Evolutionary conservation across 306 rosid species (phyloP), one percentile per base, ranked within the genome.

Genomic region (Castanospermum australe): DNA sequence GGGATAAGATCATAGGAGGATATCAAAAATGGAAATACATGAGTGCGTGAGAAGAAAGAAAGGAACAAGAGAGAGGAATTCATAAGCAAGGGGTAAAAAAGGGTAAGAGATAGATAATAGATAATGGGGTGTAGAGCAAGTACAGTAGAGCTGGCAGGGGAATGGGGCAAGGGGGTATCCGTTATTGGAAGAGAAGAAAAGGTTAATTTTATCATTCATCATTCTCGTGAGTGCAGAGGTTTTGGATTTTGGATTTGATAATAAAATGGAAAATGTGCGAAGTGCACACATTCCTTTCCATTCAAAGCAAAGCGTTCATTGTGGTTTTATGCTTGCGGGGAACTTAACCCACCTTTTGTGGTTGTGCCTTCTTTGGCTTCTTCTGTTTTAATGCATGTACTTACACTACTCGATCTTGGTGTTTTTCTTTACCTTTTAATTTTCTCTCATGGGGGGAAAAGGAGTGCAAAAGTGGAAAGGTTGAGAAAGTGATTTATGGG

Each of bases 231-330:
- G 56, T 55, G 44, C 71, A 22, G 56, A 54, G 21, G 13, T 47
- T 59, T 59, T 28, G 48, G 63, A 2, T 35, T 63, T 38, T 14
- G 35, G 35, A 56, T 55, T 33, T 66, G 63, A 66, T 55, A 24
- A n/a, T 24, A 24, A 67, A 61, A 69, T 36, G 41, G 18, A 81
- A 71, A 62, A 68, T 69, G 45, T 47, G 60, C 10, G 18, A 59
- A 81, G 55, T 75, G 73, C 70, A 20, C 70, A 20, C 62, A 52
- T 68, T 67, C 17, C 71, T 83, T 83, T 89, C 85, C 87, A 83
- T 89, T 87, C 82, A 81, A 89, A 85, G 93, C 89, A 81, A 89
- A 89, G 88, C 67, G 70, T 85, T 72, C 83, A 74, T 67, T 71
- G 80, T 78, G 75, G 47, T 70, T 80, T 77, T 11, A 87, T 82